Evolutionary conservation across 208 protist genomes (phyloP), one percentile per base, ranked within the genome.

Genomic region (Leptomonas pyrrhocoris): DNA sequence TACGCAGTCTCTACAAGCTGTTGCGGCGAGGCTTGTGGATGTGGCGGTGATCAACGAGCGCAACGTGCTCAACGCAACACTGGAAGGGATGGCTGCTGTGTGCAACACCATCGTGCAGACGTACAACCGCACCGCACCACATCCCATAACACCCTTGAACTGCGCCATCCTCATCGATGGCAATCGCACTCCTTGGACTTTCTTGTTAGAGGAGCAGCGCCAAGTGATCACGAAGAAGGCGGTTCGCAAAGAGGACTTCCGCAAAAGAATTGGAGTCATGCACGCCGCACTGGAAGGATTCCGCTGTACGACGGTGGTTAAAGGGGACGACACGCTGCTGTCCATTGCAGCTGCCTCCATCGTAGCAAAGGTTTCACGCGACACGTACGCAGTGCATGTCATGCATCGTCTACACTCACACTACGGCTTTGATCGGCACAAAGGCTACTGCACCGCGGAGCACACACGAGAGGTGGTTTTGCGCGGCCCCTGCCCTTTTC

Each of bases 21-120:
- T 89, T 15, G 23, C 77, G 8, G 69, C 61, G 12, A 18, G 23
- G 15, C 68, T 89, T 0, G 68, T 86, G 13, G 58, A 70, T 7
- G 64, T 74, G 12, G 43, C 54, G 0, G 72, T 69, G 25, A 85
- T 89, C 34, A 74, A 86, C 54, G 43, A 49, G 15, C 64, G 77
- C 6, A 89, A 89, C 54, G 86, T 89, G 48, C 72, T 84, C 18
- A 86, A 89, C 34, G 84, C 84, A 8, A 81, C 84, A 19, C 63
- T 89, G 40, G 84, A 89, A 59, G 84, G 81, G 2, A 89, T 89
- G 84, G 36, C 78, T 12, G 36, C 53, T 21, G 80, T 76, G 21
- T 71, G 56, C 46, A 42, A 57, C 58, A 18, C 21, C 11, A 40
- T 86, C 2, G 75, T 85, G n/a, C 25, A 45, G 23, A 42, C 53